phyloP scores from a whole-genome alignment of 495 filamentous ascomycete genomes.

The Tuber magnatum region DNA sequence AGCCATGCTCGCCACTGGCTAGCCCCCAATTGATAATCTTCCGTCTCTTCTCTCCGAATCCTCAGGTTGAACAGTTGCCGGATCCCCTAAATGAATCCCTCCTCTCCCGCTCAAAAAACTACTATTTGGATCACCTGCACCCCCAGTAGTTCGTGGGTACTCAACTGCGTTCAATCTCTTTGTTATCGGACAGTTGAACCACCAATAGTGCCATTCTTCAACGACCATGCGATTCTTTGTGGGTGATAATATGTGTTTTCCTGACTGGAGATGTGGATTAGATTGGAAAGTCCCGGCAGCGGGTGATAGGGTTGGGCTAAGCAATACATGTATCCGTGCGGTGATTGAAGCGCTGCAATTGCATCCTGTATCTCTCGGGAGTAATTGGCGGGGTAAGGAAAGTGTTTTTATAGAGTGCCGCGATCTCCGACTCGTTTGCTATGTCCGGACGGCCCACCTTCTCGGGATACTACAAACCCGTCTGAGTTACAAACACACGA shows the following conservation, averaged over 20 bases:
- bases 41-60: neutral
- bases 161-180: neutral
- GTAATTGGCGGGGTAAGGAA: neutral
- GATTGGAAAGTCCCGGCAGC: neutral
- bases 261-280: neutral
- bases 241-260: neutral
- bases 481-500: neutral
- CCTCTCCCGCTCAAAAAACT: neutral
- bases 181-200: neutral
- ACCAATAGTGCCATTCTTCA: neutral
- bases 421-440: neutral
- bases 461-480: neutral
- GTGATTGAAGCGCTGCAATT: neutral
- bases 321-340: neutral
- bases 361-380: neutral
- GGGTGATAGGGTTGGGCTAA: neutral
- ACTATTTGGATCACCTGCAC: neutral
- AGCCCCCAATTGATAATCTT: neutral
- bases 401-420: neutral
- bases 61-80: neutral
- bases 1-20: neutral
- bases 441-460: neutral
- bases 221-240: neutral
- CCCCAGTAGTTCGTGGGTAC: neutral
- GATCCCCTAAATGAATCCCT: neutral